Evolutionary conservation across 176 grass and related monocot genomes (phyloP).

Genomic region (Echinochloa phyllopogon): DNA sequence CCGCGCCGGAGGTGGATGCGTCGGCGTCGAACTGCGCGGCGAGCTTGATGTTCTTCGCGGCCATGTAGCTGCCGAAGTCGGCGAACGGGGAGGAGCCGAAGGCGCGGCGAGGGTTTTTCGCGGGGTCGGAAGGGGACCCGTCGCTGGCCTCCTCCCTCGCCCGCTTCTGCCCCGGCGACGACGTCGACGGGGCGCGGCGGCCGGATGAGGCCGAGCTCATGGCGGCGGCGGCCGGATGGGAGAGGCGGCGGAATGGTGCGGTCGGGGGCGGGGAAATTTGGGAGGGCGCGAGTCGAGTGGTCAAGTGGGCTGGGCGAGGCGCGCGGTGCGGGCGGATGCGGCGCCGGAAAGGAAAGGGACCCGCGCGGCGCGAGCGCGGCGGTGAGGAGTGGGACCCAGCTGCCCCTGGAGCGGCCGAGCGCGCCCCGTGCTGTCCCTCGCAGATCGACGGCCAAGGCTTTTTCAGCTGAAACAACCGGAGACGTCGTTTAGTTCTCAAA

Average conservation of each 20-base stretch:
- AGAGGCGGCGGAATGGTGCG: neutral
- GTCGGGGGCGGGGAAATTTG: neutral
- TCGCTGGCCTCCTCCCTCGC: conserved; percentile 15
- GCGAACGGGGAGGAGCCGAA: conserved; percentile 63
- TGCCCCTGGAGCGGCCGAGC: neutral
- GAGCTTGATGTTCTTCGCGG: conserved; percentile 72
- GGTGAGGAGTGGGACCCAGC: neutral
- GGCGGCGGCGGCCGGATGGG: neutral
- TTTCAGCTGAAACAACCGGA: too few species aligned
- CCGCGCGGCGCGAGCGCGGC: neutral
- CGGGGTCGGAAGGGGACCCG: conserved; percentile 26
- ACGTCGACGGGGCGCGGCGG: conserved; percentile 23
- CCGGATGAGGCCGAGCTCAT: conserved; percentile 47
- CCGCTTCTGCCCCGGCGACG: conserved; percentile 40
- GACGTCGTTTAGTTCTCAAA: too few species aligned
- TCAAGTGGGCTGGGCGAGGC: neutral
- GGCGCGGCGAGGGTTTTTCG: conserved; percentile 51
- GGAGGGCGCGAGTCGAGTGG: conserved; percentile 25
- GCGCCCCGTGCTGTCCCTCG: neutral
- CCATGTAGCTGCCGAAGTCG: conserved; percentile 71
- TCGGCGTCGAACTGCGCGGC: conserved; percentile 63
- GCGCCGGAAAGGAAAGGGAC: neutral
- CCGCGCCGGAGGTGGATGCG: conserved; percentile 29
- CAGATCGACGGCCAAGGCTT: neutral
- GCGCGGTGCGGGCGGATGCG: neutral